phyloP scores from a whole-genome alignment of 2,329 filamentous ascomycete species.

The Setomelanomma holmii region DNA sequence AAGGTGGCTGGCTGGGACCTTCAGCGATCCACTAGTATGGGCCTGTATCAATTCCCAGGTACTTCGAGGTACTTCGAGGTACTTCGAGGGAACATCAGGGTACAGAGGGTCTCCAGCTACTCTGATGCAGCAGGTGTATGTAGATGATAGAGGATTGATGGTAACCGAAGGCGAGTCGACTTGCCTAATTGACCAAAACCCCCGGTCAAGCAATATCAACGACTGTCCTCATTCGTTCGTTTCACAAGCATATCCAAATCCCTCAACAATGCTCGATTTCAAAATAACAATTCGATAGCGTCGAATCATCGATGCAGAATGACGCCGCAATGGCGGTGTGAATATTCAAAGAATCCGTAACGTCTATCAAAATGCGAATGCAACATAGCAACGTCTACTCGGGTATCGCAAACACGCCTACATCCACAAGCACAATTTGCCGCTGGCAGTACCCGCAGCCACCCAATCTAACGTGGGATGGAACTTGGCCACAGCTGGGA shows the following conservation, averaged over 20 bases:
- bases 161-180: not conserved
- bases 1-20: not conserved
- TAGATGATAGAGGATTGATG: not conserved
- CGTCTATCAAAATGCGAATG: not conserved
- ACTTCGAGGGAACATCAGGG: no score
- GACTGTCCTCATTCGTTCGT: not conserved
- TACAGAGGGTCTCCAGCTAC: no score
- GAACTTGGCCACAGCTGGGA: constrained; percentile 90
- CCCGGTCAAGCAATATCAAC: constrained; percentile 3
- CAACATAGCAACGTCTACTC: not conserved
- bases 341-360: constrained; percentile 1
- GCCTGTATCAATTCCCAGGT: no score
- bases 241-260: not conserved
- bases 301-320: not conserved
- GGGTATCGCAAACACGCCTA: constrained; percentile 49
- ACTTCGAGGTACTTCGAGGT: no score
- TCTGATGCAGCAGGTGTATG: no score
- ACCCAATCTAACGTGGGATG: constrained; percentile 91
- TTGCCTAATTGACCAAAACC: no score
- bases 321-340: no score
- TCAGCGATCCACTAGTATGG: no score
- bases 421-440: constrained; percentile 92
- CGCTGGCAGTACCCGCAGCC: constrained; percentile 87
- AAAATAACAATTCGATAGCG: not conserved
- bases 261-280: not conserved